These are phyloP conservation scores for Claviceps sp. DNA, from an alignment of 2,329 filamentous ascomycete genomes.

Conservation along the genomic window DNA sequence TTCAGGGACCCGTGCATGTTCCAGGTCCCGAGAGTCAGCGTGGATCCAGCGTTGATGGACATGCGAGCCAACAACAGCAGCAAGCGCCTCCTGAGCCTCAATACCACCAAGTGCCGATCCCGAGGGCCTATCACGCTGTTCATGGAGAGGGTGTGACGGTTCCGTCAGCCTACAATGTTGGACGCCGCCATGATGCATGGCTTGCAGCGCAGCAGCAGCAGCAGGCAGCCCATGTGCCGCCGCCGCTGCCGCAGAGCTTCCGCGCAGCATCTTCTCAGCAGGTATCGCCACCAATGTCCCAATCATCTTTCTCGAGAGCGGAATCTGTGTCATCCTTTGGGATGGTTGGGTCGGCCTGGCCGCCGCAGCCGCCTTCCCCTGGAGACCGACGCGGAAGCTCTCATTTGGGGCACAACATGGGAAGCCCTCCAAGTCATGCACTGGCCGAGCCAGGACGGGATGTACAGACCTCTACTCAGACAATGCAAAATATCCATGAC, in stretches of 20 bases:
- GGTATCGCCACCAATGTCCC: slow-evolving; percentile 3
- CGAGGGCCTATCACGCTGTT: slow-evolving; percentile 21
- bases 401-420: not conserved
- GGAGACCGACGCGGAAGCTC: not conserved
- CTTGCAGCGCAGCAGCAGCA: slow-evolving; percentile 1
- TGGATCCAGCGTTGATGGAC: not conserved
- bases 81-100: slow-evolving; percentile 15
- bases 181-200: slow-evolving; percentile 2
- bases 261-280: slow-evolving; percentile 5
- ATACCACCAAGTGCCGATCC: slow-evolving; percentile 26
- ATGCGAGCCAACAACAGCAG: not conserved
- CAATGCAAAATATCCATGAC: not conserved
- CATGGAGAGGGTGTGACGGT: slow-evolving; percentile 22
- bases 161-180: slow-evolving; percentile 16
- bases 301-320: not conserved
- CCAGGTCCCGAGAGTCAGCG: not conserved
- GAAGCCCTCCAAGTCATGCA: not conserved
- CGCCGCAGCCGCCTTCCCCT: not conserved
- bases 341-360: not conserved
- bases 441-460: not conserved
- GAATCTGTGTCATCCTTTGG: slow-evolving; percentile 4
- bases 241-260: not conserved
- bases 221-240: not conserved
- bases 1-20: not conserved
- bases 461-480: not conserved